Base-by-base conservation (phyloP, 108 stramenopile species). In the Fragilaria crotonensis region DNA sequence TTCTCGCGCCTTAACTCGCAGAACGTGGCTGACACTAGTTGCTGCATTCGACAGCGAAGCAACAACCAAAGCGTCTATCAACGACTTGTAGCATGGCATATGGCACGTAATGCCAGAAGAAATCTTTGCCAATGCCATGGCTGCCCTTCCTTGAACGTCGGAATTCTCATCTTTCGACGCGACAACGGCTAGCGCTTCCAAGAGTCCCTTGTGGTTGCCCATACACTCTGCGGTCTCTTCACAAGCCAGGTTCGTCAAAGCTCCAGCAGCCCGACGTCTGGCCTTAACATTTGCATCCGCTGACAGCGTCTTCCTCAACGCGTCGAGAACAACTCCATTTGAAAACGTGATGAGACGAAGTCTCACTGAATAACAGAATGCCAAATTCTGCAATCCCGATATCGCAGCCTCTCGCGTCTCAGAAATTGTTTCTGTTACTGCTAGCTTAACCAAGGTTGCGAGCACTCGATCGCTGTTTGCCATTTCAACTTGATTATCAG, bases 381-480 rank as follows among this genome's bases (percentile, higher is more conserved):
- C 87, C 52, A 92, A 63, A 62, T 89, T 92, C 54, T 92, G 90
- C 31, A 92, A 55, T 33, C 84, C 85, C 9, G 87, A 80, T 28
- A 92, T 83, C 17, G 85, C 90, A 23, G 84, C 80, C 59, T 92
- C 90, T 45, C 90, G 66, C 1, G 79, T 76, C 48, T 77, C 73
- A 4, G 63, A 55, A 28, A 67, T 71, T 18, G 66, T 61, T 59
- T 92, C 90, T 21, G 77, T 67, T 31, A 89, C 68, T 1, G 85
- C 76, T 49, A 89, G 73, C 57, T 87, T 86, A 4, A 88, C 87
- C 26, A 92, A 57, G 2, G 85, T 92, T 28, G 70, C 87, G 5
- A 92, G 64, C 1, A 92, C 59, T 55, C 66, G 73, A 47, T 88
- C 90, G 54, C 78, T 84, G 27, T 72, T 60, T 9, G 80, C 83